Evolutionary conservation across 176 grass and related monocot genomes (phyloP).

Genomic region (Stipa capillata): DNA sequence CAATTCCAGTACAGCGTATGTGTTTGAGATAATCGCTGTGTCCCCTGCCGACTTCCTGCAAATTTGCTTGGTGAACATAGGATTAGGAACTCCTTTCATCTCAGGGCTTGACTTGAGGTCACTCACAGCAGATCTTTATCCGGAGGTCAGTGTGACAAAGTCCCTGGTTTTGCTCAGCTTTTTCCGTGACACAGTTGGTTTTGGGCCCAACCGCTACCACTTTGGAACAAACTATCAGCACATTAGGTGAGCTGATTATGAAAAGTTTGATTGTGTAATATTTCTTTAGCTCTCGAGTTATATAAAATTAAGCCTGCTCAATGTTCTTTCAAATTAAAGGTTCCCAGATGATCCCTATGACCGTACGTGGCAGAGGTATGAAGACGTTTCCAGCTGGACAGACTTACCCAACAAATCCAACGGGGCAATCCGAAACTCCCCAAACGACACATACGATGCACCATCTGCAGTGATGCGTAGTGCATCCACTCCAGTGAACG

Average conservation of each 20-base stretch:
- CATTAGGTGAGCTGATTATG: background rate
- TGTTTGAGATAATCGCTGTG: conserved; percentile 12
- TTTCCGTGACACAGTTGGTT: background rate
- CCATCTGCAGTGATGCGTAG: conserved; percentile 32
- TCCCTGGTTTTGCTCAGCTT: background rate
- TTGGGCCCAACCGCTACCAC: background rate
- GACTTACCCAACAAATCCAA: background rate
- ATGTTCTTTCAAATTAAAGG: background rate
- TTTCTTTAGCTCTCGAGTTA: background rate
- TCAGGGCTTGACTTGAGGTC: conserved; percentile 26
- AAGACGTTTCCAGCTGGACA: background rate
- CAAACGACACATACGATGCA: background rate
- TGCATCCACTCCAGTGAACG: background rate
- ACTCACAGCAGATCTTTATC: background rate
- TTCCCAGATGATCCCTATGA: conserved; percentile 28
- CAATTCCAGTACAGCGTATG: background rate
- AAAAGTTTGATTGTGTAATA: background rate
- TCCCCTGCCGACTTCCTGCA: conserved; percentile 5
- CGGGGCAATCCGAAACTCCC: background rate
- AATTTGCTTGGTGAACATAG: conserved; percentile 37
- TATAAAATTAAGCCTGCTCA: background rate
- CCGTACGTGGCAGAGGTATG: conserved; percentile 19
- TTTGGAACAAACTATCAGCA: background rate
- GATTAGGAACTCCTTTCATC: conserved; percentile 37
- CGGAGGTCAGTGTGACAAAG: conserved; percentile 14